Base-by-base conservation (phyloP, 345 rosid species). In the Ceriops tagal region DNA sequence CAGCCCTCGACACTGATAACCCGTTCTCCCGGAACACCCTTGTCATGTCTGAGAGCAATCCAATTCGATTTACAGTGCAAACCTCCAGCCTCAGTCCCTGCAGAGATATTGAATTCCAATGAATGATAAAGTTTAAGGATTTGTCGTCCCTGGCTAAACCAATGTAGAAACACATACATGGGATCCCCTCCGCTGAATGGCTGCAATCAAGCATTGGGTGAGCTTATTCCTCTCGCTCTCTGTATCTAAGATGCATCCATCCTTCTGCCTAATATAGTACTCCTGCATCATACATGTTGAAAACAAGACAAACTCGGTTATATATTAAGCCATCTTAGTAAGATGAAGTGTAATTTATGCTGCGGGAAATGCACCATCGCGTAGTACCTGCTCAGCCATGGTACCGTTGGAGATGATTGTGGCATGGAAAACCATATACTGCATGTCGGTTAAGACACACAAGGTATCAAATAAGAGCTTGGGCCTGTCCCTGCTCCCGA, bases 381-480 rank as follows among this genome's bases (percentile, higher is more conserved):
- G 49, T 11, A 13, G 49, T 78, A 89, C 96, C 86, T 89, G 96
- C 64, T 90, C 85, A 22, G 99, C 96, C 58, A 82, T 73, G 19
- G 68, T 34, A 8, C 92, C 96, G 73, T 66, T 82, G 2, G 96
- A 93, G 73, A 87, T 79, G 35, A 89, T 86, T 0, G 85, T 89
- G 1, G 96, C 99, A 61, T 95, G 99, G 75, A 90, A 92, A 64
- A 95, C 97, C 0, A 89, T 88, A 35, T 89, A 93, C 57, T 89
- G 79, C 83, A 92, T 64, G 61, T 93, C 96, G 2, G 93, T 91
- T 22, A 92, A 75, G 1, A 82, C 91, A 24, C 97, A 95, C 1
- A 95, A 79, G 0, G 97, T 91, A 75, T 95, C 97, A 34, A 88
- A 95, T 73, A 95, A 67, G 61, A 93, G 83, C 78, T 93, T 92